These are phyloP conservation scores for Huntiella decipiens DNA, from an alignment of 2,329 filamentous ascomycete genomes.

Conservation along the genomic window DNA sequence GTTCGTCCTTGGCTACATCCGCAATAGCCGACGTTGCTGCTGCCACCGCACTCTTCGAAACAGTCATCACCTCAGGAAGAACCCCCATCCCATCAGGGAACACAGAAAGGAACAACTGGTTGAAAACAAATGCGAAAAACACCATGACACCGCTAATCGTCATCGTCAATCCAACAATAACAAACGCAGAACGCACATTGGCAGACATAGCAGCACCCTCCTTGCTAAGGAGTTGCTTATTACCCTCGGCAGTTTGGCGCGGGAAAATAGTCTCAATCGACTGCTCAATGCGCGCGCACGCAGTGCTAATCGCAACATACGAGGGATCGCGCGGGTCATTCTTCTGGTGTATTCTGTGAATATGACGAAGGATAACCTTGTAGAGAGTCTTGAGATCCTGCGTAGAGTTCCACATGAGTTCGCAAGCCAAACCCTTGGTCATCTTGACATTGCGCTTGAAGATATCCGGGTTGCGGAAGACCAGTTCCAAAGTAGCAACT, in stretches of 20 bases:
- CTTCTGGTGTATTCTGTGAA: slow-evolving; percentile 71
- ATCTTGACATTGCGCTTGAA: slow-evolving; percentile 89
- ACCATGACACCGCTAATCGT: slow-evolving; percentile 35
- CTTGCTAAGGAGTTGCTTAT: slow-evolving; percentile 25
- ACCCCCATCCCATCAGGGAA: slow-evolving; percentile 5
- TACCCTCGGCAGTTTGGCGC: slow-evolving; percentile 47
- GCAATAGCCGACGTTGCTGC: background rate
- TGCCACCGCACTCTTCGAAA: background rate
- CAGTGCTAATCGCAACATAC: slow-evolving; percentile 77
- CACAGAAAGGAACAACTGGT: slow-evolving; percentile 7
- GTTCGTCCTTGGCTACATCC: slow-evolving; percentile 8
- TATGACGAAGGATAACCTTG: slow-evolving; percentile 61
- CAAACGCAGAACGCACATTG: slow-evolving; percentile 43
- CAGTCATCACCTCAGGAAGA: background rate
- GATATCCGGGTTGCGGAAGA: slow-evolving; percentile 78
- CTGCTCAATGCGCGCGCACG: slow-evolving; percentile 76
- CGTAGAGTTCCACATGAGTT: slow-evolving; percentile 79
- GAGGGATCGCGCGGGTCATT: slow-evolving; percentile 87
- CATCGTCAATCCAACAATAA: slow-evolving; percentile 48
- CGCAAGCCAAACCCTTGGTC: slow-evolving; percentile 81
- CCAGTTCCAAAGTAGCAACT: slow-evolving; percentile 78
- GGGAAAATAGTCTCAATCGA: slow-evolving; percentile 93
- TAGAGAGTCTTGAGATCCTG: slow-evolving; percentile 73
- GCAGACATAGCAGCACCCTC: slow-evolving; percentile 35
- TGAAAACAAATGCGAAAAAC: slow-evolving; percentile 10